Evolutionary conservation across 768 basidiomycete species (phyloP), one percentile per base, ranked within the genome.

Genomic region (Amanita fuliginea): DNA sequence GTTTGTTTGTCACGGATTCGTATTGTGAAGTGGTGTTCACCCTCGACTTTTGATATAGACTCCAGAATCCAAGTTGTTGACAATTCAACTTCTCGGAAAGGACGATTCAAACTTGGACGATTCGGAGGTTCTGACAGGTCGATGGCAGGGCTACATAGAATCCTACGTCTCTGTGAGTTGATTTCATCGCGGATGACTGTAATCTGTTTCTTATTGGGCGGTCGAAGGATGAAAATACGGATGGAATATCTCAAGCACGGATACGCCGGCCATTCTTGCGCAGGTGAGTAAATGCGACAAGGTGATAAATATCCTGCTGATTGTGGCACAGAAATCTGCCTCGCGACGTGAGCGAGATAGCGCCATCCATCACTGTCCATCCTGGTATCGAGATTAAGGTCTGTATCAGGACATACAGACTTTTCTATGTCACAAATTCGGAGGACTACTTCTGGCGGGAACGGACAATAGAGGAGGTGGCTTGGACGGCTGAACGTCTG

Each of bases 91-190:
- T 21, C 75, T 88, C 47, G 85, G 85, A 10, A 89, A 88, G 58
- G 87, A 88, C 46, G 86, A 87, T 57, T 76, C 79, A 10, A 78
- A 73, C 52, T 74, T 77, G 30, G 86, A 88, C 51, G 86, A 90
- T 57, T 77, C 83, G 0, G 86, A 88, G 57, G 80, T 83, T 14
- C 64, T 84, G 49, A 83, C 80, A 9, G 83, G 80, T 3, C 73
- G 86, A 35, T 91, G 87, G 87, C 82, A 87, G 55, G 67, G 76
- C 0, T 90, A 90, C 60, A 76, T 90, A 47, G 82, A 87, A 47
- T 79, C 84, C 0, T 90, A 77, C 60, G 81, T 84, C 49, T 77
- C 80, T 51, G 79, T 87, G 58, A 51, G 67, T 64, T 46, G 33
- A 9, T 32, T 34, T 11, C 1, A 37, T 37, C 2, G 24, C 11